Base-by-base conservation (phyloP, 2,329 filamentous ascomycete species). In the Bipolaris gigantea region DNA sequence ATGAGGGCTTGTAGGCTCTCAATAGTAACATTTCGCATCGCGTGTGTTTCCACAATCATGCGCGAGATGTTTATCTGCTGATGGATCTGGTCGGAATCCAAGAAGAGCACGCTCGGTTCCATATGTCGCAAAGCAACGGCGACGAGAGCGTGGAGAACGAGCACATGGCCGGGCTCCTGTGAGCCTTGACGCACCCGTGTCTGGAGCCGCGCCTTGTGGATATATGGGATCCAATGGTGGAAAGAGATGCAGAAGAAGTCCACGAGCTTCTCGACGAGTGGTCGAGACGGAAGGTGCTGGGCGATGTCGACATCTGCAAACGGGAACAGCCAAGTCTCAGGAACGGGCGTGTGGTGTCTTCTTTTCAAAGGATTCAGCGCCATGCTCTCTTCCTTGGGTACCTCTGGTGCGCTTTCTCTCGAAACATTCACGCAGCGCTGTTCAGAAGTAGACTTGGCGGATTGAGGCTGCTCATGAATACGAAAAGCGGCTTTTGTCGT, bases 161-260 rank as follows among this genome's bases (percentile, higher is more conserved):
- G 57, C 16, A 64, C 56, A 21, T 65, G 53, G 0, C 59, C 55
- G 16, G 57, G 47, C 32, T 62, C 56, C 34, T 55, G 60, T 5
- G 53, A 34, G 1, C 56, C 55, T 41, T 66, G 54, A 11, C 50
- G 55, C 9, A 70, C 66, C 21, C 60, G 61, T 4, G 55, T 61
- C 27, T 64, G 67, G 3, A 72, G 57, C n/a, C 67, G 53, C 23
- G 66, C 46, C 48, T 72, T 72, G 54, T 72, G 69, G 1, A 71
- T 49, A 30, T 69, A 71, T 1, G 70, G 70, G 8, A 72, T 69
- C 70, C 70, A 72, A 40, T 72, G 70, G 53, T 72, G 70, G n/a
- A 71, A 71, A 0, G 70, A 69, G 9, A 60, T 51, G 25, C 65
- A 71, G 30, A 71, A 72, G 36, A 66, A 71, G 25, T 71, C 65